Percentiles rank a stretch among this genome's conserved stretches.
Evolutionary conservation across 805 yeast genomes (phyloP).

Genomic region (Saturnispora zaruensis): DNA sequence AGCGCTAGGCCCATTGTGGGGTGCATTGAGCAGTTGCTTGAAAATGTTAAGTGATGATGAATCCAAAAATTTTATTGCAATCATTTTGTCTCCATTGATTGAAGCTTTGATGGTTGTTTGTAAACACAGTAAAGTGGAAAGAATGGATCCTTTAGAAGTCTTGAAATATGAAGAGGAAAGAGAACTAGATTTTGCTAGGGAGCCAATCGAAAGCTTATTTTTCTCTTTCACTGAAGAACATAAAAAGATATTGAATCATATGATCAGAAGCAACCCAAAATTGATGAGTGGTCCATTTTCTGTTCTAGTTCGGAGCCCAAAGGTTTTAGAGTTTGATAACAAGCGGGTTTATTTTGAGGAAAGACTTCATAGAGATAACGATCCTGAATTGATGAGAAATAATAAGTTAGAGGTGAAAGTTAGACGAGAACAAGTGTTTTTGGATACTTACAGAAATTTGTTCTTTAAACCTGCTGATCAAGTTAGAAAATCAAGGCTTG

Average conservation of each 20-base stretch:
- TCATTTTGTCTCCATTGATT: conserved; percentile 74
- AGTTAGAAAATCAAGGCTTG: conserved; percentile 62
- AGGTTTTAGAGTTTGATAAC: conserved; percentile 89
- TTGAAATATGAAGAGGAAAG: conserved; percentile 58
- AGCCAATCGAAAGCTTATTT: conserved; percentile 70
- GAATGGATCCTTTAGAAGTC: conserved; percentile 44
- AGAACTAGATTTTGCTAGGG: conserved; percentile 58
- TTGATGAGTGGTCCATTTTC: conserved; percentile 95
- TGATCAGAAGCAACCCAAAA: conserved; percentile 86
- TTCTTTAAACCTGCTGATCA: conserved; percentile 73
- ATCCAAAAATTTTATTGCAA: conserved; percentile 55
- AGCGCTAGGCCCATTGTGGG: conserved; percentile 77
- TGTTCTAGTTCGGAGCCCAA: conserved; percentile 78
- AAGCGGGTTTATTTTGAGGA: conserved; percentile 79
- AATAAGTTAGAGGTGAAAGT: conserved; percentile 56
- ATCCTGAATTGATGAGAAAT: conserved; percentile 25
- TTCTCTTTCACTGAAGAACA: conserved; percentile 85
- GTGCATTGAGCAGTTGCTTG: conserved; percentile 67
- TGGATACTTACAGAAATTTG: conserved; percentile 78
- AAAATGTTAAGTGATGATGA: conserved; percentile 51
- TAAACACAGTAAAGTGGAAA: conserved; percentile 66
- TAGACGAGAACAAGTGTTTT: conserved; percentile 82
- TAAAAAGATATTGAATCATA: conserved; percentile 76
- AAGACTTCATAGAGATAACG: conserved; percentile 48
- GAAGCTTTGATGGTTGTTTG: conserved; percentile 96